A percentile compares a stretch with the other conserved stretches of the same genome.
phyloP scores from a whole-genome alignment of 2,329 filamentous ascomycete genomes.

The Colletotrichum siamense region DNA sequence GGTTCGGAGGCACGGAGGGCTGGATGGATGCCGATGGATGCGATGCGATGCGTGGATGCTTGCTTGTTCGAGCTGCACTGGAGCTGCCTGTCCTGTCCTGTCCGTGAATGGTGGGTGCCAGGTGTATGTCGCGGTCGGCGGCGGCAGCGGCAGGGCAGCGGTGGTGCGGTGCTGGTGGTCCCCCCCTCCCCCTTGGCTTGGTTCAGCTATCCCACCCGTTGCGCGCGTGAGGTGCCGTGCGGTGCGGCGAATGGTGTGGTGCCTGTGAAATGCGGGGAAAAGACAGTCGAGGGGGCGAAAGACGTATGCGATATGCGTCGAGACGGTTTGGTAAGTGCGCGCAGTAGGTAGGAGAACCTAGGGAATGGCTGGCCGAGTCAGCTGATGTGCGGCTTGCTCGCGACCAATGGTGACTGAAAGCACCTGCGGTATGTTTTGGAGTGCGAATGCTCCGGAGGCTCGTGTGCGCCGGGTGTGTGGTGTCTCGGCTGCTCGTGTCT shows the following conservation, averaged over 20 bases:
- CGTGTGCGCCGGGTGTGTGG: neutral
- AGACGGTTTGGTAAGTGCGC: neutral
- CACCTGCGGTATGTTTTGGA: neutral
- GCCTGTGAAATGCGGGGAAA: constrained; percentile 13
- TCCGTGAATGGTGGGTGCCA: neutral
- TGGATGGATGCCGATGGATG: neutral
- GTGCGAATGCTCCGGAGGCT: neutral
- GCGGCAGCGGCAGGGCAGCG: neutral
- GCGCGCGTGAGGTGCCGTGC: neutral
- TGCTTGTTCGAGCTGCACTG: neutral
- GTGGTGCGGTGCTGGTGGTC: neutral
- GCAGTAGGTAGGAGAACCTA: constrained; percentile 1
- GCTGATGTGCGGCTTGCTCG: constrained; percentile 1
- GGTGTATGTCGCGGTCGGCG: neutral
- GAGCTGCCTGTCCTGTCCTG: neutral
- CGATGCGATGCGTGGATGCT: neutral
- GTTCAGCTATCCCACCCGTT: neutral
- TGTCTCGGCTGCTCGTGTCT: neutral
- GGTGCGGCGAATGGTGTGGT: neutral
- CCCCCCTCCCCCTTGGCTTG: neutral
- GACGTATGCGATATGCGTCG: neutral
- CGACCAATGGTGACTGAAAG: neutral
- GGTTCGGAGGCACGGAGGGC: neutral
- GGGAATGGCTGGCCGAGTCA: neutral
- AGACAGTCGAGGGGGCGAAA: neutral